Evolutionary conservation across 345 rosid genomes (phyloP).

Genomic region (Carallia pectinifolia): DNA sequence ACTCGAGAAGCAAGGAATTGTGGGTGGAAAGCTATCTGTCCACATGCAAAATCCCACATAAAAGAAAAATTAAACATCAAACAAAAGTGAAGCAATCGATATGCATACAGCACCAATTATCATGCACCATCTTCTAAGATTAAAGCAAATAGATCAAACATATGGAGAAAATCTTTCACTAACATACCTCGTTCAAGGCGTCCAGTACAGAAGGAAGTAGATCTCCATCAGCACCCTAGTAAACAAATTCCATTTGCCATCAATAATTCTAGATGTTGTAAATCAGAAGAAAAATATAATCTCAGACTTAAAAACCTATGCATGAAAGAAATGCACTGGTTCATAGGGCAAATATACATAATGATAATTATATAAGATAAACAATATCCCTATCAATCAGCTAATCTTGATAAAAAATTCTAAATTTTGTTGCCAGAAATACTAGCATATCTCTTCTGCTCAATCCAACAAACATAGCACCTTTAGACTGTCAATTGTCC

Average conservation of each 20-base stretch:
- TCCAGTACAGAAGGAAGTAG: slow-evolving; percentile 82
- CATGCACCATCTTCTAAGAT: not conserved
- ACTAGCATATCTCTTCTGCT: not conserved
- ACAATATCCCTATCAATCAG: slow-evolving; percentile 1
- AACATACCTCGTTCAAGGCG: slow-evolving; percentile 87
- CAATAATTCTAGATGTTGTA: slow-evolving; percentile 10
- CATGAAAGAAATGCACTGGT: not conserved
- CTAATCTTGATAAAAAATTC: not conserved
- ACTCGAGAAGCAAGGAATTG: slow-evolving; percentile 92
- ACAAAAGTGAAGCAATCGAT: not conserved
- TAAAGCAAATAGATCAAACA: slow-evolving; percentile 7
- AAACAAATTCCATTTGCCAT: slow-evolving; percentile 28
- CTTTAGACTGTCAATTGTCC: too few species aligned
- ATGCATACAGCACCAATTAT: not conserved
- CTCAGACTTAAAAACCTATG: not conserved
- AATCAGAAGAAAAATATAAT: not conserved
- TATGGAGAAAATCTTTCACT: not conserved
- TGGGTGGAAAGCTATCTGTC: slow-evolving; percentile 94
- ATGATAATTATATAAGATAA: too few species aligned
- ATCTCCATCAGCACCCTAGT: slow-evolving; percentile 80
- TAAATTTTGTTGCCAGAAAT: not conserved
- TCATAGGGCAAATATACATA: not conserved
- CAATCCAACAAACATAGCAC: not conserved
- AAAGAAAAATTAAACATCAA: not conserved
- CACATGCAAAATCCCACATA: slow-evolving; percentile 7